Evolutionary conservation across 495 filamentous ascomycete species (phyloP).

Genomic region (Lindgomyces ingoldianus): DNA sequence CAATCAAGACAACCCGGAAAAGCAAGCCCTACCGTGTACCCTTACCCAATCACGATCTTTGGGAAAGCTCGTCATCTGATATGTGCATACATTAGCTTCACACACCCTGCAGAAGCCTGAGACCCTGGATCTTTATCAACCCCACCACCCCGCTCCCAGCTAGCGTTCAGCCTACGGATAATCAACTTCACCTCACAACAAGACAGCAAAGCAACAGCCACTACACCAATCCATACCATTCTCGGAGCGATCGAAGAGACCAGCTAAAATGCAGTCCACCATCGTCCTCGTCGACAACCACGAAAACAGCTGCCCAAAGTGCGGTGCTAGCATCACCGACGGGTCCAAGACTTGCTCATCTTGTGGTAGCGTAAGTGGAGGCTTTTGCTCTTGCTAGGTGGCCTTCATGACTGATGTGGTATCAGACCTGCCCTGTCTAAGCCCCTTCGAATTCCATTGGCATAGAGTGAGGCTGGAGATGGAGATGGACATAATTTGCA

Average conservation of each 20-base stretch:
- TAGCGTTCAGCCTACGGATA: not conserved
- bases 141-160: constrained; percentile 24
- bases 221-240: constrained; percentile 5
- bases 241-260: not conserved
- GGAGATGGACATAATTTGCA: constrained; percentile 11
- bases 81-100: constrained; percentile 13
- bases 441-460: not conserved
- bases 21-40: not conserved
- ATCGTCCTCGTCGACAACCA: constrained; percentile 13
- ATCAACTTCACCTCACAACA: not conserved
- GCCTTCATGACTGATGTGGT: not conserved
- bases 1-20: not conserved
- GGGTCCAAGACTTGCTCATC: constrained; percentile 44
- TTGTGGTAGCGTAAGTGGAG: constrained; percentile 43
- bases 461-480: not conserved
- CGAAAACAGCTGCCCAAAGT: constrained; percentile 43
- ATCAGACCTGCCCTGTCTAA: not conserved
- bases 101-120: constrained; percentile 5
- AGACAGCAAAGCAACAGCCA: not conserved
- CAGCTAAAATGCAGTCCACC: constrained; percentile 15
- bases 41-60: not conserved
- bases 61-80: constrained; percentile 17
- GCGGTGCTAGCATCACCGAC: constrained; percentile 40
- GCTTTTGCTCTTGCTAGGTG: too few species aligned
- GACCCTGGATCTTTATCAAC: constrained; percentile 15